A percentile compares a stretch with the other conserved stretches of the same genome.
These are phyloP conservation scores for Cutaneotrichosporon curvatum DNA, from an alignment of 1,284 basidiomycete genomes.

Conservation along the genomic window DNA sequence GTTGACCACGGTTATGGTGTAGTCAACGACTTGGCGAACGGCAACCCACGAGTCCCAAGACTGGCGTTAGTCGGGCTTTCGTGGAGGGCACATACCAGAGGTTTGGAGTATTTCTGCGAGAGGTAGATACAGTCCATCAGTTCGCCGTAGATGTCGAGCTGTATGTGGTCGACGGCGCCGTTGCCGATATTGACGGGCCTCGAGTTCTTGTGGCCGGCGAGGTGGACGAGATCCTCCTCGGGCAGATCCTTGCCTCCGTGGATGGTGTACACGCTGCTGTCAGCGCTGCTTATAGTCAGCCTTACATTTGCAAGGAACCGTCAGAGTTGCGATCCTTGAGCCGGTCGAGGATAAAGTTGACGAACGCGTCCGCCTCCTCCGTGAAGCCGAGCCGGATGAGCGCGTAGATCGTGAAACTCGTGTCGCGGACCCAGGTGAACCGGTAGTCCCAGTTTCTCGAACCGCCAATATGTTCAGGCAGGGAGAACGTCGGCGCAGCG, in stretches of 20 bases:
- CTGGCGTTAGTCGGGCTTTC: conserved; percentile 28
- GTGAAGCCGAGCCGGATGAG: conserved; percentile 85
- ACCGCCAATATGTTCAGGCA: conserved; percentile 84
- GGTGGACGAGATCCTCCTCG: conserved; percentile 71
- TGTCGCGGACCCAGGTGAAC: conserved; percentile 65
- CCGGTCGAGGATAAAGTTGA: conserved; percentile 80
- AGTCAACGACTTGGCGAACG: conserved; percentile 49
- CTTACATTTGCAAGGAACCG: conserved; percentile 79
- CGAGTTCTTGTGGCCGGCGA: conserved; percentile 74
- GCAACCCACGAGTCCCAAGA: conserved; percentile 64
- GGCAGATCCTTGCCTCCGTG: conserved; percentile 66
- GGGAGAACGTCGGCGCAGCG: conserved; percentile 84
- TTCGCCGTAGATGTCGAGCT: conserved; percentile 87
- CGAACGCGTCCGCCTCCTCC: conserved; percentile 62
- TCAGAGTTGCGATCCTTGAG: conserved; percentile 73
- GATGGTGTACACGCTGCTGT: conserved; percentile 49
- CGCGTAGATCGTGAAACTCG: conserved; percentile 85
- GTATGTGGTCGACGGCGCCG: conserved; percentile 80
- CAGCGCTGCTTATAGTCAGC: no score
- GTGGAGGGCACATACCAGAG: conserved; percentile 44
- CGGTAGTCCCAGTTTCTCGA: conserved; percentile 66
- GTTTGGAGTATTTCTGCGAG: conserved; percentile 65
- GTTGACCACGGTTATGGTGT: conserved; percentile 31
- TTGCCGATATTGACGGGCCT: conserved; percentile 66
- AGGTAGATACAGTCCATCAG: conserved; percentile 88